These are phyloP conservation scores for Populus trichocarpa DNA, from an alignment of 441 rosid species.

Conservation along the genomic window DNA sequence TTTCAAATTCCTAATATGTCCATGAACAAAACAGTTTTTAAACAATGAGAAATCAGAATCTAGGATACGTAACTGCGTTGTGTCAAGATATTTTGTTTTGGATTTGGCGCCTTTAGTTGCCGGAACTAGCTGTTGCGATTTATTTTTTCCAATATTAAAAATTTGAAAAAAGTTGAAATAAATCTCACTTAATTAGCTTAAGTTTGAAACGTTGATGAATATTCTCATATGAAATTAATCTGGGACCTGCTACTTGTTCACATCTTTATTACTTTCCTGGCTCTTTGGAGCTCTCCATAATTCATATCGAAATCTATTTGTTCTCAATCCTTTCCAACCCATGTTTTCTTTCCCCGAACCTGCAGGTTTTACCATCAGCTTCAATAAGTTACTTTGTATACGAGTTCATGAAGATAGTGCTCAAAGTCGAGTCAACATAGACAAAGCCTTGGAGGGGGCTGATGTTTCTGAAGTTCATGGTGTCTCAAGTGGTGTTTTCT, in stretches of 20 bases:
- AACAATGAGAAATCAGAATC: not conserved
- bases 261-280: not conserved
- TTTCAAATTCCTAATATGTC: not conserved
- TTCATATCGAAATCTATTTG: not conserved
- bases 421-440: conserved; percentile 66
- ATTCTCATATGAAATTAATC: too few relatives aligned
- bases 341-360: not conserved
- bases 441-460: not conserved
- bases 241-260: not conserved
- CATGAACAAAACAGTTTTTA: not conserved
- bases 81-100: not conserved
- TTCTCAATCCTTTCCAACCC: not conserved
- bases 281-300: not conserved
- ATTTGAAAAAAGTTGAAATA: not conserved
- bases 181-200: not conserved
- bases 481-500: not conserved
- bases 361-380: conserved; percentile 89
- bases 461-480: not conserved
- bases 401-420: conserved; percentile 81
- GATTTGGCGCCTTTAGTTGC: not conserved
- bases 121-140: not conserved
- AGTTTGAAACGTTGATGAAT: not conserved
- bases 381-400: conserved; percentile 86
- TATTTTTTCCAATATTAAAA: not conserved
- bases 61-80: not conserved